Base-by-base conservation (phyloP, 306 rosid genomes). In the Benincasa hispida region DNA sequence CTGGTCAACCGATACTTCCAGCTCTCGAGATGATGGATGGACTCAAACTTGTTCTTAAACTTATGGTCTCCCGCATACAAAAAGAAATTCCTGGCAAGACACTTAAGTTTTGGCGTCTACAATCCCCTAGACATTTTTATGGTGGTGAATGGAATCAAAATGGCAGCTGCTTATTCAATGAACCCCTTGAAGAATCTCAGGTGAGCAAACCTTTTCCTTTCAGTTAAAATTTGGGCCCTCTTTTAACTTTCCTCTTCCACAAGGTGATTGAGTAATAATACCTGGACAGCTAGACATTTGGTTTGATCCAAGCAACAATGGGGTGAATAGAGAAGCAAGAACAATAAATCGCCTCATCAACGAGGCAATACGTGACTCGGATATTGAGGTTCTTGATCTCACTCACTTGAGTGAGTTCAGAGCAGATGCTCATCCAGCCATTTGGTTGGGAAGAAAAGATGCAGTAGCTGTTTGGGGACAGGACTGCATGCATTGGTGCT, bases 121-220 rank as follows among this genome's bases (percentile, higher is more conserved):
- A 91, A 82, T 93, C 94, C 17, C 97, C 96, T 27, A 87, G 96
- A 83, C 97, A 93, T 81, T 93, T 93, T 77, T 80, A 87, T 66
- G 97, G 97, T 19, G 97, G 97, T 61, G 94, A 91, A 2, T 93
- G 96, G 98, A 93, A 93, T 83, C 96, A 90, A 85, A 93, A 91
- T 39, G 96, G 93, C 25, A 93, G 97, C 79, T 91, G 98, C 87
- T 73, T 88, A 87, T 90, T 90, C 80, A 82, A 82, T 83, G 87
- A 88, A 76, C 96, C 92, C 72, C 94, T 93, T 47, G 86, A 84
- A 74, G 86, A 90, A 83, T 83, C 78, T 21, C 92, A 93, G 93
- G 98, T 93, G 48, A 70, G 76, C 54, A 47, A 77, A 56, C 51
- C 56, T 54, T 54, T 51, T 41, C 37, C 2, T 41, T 37, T 2